Conservation (phyloP, 768 basidiomycete genomes). For the Amanita rubescens region DNA sequence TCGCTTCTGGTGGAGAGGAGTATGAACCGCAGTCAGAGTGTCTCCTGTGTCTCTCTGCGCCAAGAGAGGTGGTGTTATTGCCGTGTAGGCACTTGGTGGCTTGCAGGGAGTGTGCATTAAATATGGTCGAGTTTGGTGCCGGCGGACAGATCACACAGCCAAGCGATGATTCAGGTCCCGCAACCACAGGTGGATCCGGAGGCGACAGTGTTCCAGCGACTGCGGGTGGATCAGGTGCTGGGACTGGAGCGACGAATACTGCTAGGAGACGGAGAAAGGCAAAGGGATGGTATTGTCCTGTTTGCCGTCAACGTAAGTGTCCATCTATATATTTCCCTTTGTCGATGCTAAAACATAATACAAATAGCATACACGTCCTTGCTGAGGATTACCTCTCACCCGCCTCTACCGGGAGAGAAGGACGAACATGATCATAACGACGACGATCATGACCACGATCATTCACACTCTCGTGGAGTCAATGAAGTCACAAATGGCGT, state of each 20-base stretch:
- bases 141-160: constrained; percentile 76
- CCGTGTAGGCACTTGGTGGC: constrained; percentile 94
- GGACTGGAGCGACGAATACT: constrained; percentile 21
- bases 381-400: constrained; percentile 68
- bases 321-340: constrained; percentile 1
- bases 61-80: constrained; percentile 86
- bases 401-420: constrained; percentile 27
- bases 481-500: not conserved
- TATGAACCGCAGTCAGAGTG: constrained; percentile 83
- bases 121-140: constrained; percentile 97
- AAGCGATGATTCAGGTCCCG: constrained; percentile 28
- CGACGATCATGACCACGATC: not conserved
- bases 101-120: constrained; percentile 90
- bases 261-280: constrained; percentile 80
- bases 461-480: not conserved
- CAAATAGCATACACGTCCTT: constrained; percentile 78
- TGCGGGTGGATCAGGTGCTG: constrained; percentile 16
- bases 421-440: not conserved
- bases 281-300: constrained; percentile 97
- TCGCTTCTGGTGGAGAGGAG: constrained; percentile 25
- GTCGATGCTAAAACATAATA: not conserved
- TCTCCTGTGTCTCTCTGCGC: constrained; percentile 81
- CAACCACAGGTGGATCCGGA: constrained; percentile 16
- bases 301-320: constrained; percentile 86
- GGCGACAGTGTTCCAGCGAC: constrained; percentile 17